Conservation (phyloP, 2,329 filamentous ascomycete genomes). For the Xylaria sp. region DNA sequence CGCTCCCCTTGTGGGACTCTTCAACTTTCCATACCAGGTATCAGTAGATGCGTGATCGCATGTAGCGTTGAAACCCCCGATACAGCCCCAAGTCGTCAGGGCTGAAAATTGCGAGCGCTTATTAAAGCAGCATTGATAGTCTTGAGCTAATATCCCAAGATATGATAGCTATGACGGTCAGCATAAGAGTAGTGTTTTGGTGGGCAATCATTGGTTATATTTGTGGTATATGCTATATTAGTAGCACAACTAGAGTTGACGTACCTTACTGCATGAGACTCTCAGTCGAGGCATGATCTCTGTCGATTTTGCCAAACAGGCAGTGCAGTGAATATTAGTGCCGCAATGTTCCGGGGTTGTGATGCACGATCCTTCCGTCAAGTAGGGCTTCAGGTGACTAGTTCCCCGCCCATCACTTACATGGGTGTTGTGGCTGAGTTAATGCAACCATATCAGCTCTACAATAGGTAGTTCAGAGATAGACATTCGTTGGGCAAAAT, state of each 20-base stretch:
- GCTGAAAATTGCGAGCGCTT: neutral
- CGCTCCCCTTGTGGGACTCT: neutral
- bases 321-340: conserved; percentile 3
- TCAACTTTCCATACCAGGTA: too few species aligned
- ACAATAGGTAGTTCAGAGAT: neutral
- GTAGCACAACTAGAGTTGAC: neutral
- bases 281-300: neutral
- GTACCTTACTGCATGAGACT: neutral
- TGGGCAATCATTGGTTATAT: neutral
- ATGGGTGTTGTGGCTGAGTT: conserved; percentile 25
- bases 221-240: neutral
- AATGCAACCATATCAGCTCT: conserved; percentile 15
- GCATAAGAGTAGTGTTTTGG: neutral
- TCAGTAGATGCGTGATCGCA: neutral
- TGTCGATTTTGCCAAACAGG: neutral
- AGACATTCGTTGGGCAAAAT: conserved; percentile 18
- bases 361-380: conserved; percentile 9
- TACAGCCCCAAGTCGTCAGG: neutral
- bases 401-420: neutral
- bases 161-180: neutral
- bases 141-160: neutral
- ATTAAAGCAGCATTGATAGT: conserved; percentile 1
- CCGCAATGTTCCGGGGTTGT: neutral
- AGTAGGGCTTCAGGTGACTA: conserved; percentile 1
- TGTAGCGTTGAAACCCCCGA: neutral